A percentile compares a stretch with the other conserved stretches of the same genome.
Conservation (phyloP, 2,329 filamentous ascomycete species). For the Pseudogymnoascus sp. region DNA sequence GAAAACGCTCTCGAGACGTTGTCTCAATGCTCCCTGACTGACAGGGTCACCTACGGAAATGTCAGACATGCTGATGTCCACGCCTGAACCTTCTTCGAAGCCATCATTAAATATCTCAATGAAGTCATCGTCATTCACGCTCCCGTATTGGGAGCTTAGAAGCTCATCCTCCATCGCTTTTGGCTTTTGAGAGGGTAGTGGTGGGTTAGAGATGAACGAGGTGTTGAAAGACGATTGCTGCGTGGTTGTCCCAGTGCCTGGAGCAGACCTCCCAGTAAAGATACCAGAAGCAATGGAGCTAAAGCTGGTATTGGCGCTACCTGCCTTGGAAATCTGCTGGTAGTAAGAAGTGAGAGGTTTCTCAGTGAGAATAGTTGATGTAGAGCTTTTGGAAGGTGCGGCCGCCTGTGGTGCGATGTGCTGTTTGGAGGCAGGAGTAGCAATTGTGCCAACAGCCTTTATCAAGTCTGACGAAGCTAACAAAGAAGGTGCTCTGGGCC, state of each 20-base stretch:
- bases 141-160: constrained; percentile 18
- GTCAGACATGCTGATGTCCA: background rate
- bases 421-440: background rate
- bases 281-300: constrained; percentile 15
- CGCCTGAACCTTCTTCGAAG: background rate
- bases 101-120: constrained; percentile 11
- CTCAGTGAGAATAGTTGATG: constrained; percentile 4
- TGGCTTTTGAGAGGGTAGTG: background rate
- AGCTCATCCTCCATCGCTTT: constrained; percentile 9
- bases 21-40: constrained; percentile 9
- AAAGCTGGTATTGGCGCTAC: constrained; percentile 17
- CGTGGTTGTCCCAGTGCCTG: background rate
- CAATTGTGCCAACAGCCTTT: background rate
- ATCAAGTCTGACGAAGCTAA: background rate
- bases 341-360: background rate
- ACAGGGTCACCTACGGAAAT: constrained; percentile 13
- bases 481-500: background rate
- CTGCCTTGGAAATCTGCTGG: constrained; percentile 4
- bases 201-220: constrained; percentile 1
- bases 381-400: constrained; percentile 9
- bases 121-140: constrained; percentile 19
- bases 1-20: constrained; percentile 15
- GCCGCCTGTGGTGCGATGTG: background rate
- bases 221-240: constrained; percentile 14
- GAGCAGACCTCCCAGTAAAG: constrained; percentile 14